Evolutionary conservation across 129 eudicot genomes (phyloP), one percentile per base, ranked within the genome.

Genomic region (Arctium minus): DNA sequence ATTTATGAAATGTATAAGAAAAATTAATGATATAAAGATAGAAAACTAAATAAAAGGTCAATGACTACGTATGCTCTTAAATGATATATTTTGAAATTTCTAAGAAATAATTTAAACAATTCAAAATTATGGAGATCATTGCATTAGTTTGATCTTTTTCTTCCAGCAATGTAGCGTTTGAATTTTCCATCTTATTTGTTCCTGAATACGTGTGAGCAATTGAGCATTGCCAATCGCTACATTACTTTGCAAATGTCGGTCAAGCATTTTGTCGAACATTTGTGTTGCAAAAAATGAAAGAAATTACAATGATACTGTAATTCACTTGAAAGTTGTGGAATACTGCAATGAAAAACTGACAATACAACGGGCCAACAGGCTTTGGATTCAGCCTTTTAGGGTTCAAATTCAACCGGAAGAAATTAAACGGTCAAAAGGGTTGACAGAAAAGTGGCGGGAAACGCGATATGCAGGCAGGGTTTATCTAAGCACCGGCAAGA

Each of bases 251-350:
- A 15, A 81, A 70, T 44, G 68, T 48, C 29, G 46, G 72, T 80
- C 78, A 80, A 71, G 70, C 78, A 80, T 71, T 80, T 71, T 5
- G 53, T 71, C 78, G 39, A 80, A 80, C 78, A 72, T 1, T 0
- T 72, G 29, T 12, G 42, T 8, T 73, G 73, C 84, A 2, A 6
- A 75, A 17, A 65, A 8, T 31, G 44, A 75, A 44, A 82, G 30
- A 44, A 22, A 42, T 44, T 44, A 82, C 70, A 2, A 64, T 46
- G 68, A 64, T 44, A 67, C 4, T 15, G 31, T 3, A 35, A 36
- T n/a, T 72, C 33, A 33, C 72, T n/a, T 22, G 50, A 71, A 80
- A 56, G 29, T 31, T 80, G 15, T 32, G 71, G 13, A 72, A 80
- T 15, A 48, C 32, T 72, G 46, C 70, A 67, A 68, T 44, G 50